Evolutionary conservation across 352 stramenopile species (phyloP).

Genomic region (Globisporangium camurandrum): DNA sequence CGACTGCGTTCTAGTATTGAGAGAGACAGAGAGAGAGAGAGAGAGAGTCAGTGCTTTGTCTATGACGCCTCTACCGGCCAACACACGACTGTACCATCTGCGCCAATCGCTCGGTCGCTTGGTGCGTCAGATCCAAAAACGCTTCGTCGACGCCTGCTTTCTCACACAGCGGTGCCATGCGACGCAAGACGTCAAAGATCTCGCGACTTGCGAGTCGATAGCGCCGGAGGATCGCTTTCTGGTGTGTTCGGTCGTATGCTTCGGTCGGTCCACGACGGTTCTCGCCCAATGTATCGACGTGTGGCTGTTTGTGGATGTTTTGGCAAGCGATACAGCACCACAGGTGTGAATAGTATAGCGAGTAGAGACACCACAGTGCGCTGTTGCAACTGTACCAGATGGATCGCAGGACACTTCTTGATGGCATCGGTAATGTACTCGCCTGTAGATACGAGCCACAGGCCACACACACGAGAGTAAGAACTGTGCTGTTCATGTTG

Average conservation of each 20-base stretch:
- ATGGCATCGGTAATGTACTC: slow-evolving; percentile 49
- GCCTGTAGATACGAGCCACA: no score
- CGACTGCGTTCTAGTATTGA: slow-evolving; percentile 38
- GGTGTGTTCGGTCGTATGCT: slow-evolving; percentile 60
- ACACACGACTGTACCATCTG: slow-evolving; percentile 38
- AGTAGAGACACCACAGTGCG: neutral
- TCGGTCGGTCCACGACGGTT: slow-evolving; percentile 57
- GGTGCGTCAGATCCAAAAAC: slow-evolving; percentile 73
- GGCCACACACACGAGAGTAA: no score
- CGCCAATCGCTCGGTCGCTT: slow-evolving; percentile 44
- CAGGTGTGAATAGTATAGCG: no score
- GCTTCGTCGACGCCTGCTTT: slow-evolving; percentile 79
- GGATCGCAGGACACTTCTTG: slow-evolving; percentile 76
- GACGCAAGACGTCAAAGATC: slow-evolving; percentile 60
- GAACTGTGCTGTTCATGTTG: no score
- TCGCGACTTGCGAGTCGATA: slow-evolving; percentile 74
- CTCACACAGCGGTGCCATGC: slow-evolving; percentile 47
- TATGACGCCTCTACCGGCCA: no score
- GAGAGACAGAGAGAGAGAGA: no score
- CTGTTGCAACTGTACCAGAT: slow-evolving; percentile 40
- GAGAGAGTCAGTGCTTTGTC: neutral
- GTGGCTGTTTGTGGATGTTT: slow-evolving; percentile 49
- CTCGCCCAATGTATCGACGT: slow-evolving; percentile 77
- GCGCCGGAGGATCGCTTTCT: slow-evolving; percentile 73
- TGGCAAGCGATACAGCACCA: neutral